A percentile compares a stretch with the other conserved stretches of the same genome.
These are phyloP conservation scores for Haematococcus sp. DNA, from an alignment of 139 green algal species.

Conservation along the genomic window DNA sequence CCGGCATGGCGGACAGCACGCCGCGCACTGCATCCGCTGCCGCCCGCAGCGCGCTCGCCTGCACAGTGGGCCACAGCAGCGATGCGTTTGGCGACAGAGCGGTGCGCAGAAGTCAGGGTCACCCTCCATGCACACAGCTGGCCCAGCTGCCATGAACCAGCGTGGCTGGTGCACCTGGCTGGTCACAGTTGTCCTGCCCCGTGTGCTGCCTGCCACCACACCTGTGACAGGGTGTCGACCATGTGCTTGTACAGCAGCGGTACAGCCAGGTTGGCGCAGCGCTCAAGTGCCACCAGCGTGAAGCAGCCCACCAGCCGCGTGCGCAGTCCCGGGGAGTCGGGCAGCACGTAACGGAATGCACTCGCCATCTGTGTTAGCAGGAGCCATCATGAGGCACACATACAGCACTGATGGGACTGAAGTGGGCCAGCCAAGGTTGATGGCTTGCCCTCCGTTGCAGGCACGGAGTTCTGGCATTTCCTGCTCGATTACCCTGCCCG, in stretches of 20 bases:
- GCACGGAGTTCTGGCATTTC: not conserved
- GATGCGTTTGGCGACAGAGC: no score
- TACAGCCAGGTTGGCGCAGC: constrained; percentile 76
- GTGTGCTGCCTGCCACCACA: not conserved
- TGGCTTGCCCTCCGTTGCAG: not conserved
- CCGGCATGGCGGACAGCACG: not conserved
- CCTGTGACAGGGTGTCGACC: constrained; percentile 46
- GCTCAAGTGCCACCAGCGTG: constrained; percentile 57
- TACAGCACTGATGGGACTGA: not conserved
- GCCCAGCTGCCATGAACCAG: no score
- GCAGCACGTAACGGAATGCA: constrained; percentile 61
- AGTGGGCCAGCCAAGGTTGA: not conserved
- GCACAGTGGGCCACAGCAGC: not conserved
- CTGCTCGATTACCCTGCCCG: not conserved
- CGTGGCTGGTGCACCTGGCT: no score
- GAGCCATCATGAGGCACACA: not conserved
- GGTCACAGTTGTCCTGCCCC: no score
- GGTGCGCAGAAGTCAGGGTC: no score
- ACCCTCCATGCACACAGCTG: no score
- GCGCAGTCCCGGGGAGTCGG: constrained; percentile 27
- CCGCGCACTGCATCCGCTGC: constrained; percentile 3
- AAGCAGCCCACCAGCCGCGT: constrained; percentile 60
- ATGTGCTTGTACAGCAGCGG: constrained; percentile 66
- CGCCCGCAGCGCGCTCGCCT: not conserved
- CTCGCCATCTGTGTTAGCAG: not conserved